Evolutionary conservation across 2,329 filamentous ascomycete species (phyloP).

Genomic region (Fusarium sp.): DNA sequence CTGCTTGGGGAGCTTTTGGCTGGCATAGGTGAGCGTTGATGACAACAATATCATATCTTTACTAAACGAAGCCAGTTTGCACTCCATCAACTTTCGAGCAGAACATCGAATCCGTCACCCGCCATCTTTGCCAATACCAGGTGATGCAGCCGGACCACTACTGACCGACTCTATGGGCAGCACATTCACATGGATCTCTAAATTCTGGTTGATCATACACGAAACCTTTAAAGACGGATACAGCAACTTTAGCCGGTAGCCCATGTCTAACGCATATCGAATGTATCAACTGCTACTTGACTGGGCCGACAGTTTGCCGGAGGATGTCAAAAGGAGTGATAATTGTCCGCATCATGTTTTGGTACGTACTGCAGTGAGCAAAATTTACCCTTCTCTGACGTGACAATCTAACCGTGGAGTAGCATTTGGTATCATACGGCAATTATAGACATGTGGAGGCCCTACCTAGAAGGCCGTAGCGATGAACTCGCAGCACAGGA

Average conservation of each 20-base stretch:
- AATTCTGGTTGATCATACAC: conserved; percentile 15
- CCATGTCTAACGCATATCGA: conserved; percentile 2
- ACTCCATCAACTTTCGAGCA: conserved; percentile 6
- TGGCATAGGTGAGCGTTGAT: conserved; percentile 15
- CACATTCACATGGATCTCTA: conserved; percentile 19
- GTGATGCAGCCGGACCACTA: background rate
- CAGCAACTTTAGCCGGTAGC: background rate
- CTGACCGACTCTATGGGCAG: conserved; percentile 2
- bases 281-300: conserved; percentile 14
- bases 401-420: rapidly evolving
- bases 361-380: conserved; percentile 18
- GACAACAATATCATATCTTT: rapidly evolving
- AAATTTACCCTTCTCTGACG: rapidly evolving
- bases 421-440: conserved; percentile 23
- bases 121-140: conserved; percentile 15
- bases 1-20: conserved; percentile 15
- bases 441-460: conserved; percentile 23
- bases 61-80: background rate
- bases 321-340: background rate
- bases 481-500: rapidly evolving
- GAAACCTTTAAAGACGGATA: conserved; percentile 1
- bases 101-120: background rate
- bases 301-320: conserved; percentile 1
- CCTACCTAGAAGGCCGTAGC: background rate
- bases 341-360: conserved; percentile 20